These are phyloP conservation scores for Macrotyloma uniflorum DNA, from an alignment of 306 rosid species.

Conservation along the genomic window DNA sequence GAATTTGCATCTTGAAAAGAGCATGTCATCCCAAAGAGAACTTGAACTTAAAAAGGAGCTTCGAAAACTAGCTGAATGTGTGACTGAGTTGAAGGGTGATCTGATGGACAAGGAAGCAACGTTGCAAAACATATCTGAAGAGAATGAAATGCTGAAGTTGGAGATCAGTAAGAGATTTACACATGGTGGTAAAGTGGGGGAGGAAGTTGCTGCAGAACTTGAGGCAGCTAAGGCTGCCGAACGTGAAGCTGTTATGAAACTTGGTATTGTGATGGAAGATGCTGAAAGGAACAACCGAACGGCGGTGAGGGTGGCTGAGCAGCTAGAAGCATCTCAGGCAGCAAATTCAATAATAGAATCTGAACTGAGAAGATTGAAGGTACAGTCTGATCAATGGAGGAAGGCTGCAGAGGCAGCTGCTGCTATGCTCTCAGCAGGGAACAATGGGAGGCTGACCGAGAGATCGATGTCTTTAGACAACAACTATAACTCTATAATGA, in stretches of 20 bases:
- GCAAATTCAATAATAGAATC: conserved; percentile 72
- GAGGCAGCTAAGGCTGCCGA: conserved; percentile 63
- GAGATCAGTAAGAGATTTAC: conserved; percentile 52
- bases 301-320: conserved; percentile 64
- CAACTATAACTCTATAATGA: conserved; percentile 52
- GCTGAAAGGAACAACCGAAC: conserved; percentile 61
- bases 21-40: conserved; percentile 53
- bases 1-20: conserved; percentile 56
- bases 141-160: conserved; percentile 68
- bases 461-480: conserved; percentile 74
- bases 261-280: conserved; percentile 72
- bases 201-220: conserved; percentile 49
- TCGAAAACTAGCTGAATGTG: conserved; percentile 52
- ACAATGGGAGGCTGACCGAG: conserved; percentile 68
- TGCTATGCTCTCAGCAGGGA: conserved; percentile 74
- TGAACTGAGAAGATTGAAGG: conserved; percentile 74
- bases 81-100: conserved; percentile 59
- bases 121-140: conserved; percentile 68
- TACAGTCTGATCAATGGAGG: conserved; percentile 97
- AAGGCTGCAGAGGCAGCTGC: conserved; percentile 98
- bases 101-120: conserved; percentile 84
- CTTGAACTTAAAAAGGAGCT: conserved; percentile 56
- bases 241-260: conserved; percentile 66
- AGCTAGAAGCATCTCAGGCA: conserved; percentile 72
- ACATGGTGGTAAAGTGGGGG: conserved; percentile 43